Evolutionary conservation across 2,329 filamentous ascomycete species (phyloP).

Genomic region (Penicillium sp.): DNA sequence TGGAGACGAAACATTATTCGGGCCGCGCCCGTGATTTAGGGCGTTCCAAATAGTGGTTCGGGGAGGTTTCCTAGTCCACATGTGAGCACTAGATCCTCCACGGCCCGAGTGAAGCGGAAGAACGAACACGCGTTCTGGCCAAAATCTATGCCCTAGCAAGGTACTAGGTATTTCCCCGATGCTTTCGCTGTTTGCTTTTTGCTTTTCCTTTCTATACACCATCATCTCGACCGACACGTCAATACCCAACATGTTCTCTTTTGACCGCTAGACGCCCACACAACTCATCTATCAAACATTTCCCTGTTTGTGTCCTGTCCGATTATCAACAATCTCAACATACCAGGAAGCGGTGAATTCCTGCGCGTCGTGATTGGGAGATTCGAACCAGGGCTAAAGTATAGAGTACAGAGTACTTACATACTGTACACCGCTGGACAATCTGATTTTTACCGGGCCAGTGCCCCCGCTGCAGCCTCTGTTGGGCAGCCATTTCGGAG

Average conservation of each 20-base stretch:
- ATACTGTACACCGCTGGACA: conserved; percentile 4
- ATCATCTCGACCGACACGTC: background rate
- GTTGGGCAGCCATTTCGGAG: conserved; percentile 8
- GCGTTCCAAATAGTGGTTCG: background rate
- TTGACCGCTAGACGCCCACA: background rate
- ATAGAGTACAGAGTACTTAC: background rate
- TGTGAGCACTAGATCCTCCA: background rate
- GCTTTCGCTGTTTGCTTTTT: background rate
- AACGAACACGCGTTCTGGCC: background rate
- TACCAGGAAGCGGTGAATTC: background rate
- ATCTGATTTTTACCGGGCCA: conserved; percentile 10
- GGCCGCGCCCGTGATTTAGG: background rate
- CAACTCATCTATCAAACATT: background rate
- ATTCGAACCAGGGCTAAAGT: background rate
- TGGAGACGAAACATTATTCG: background rate
- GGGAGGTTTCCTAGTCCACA: background rate
- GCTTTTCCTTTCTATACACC: background rate
- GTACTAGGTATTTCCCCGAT: background rate
- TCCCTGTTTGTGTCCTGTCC: background rate
- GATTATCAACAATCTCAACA: background rate
- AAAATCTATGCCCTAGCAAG: background rate
- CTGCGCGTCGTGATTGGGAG: background rate
- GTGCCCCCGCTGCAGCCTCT: conserved; percentile 2
- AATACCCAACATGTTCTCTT: background rate
- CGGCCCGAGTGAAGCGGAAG: background rate